Evolutionary conservation across 768 basidiomycete species (phyloP), one percentile per base, ranked within the genome.

Genomic region (Boletus rex-veris): DNA sequence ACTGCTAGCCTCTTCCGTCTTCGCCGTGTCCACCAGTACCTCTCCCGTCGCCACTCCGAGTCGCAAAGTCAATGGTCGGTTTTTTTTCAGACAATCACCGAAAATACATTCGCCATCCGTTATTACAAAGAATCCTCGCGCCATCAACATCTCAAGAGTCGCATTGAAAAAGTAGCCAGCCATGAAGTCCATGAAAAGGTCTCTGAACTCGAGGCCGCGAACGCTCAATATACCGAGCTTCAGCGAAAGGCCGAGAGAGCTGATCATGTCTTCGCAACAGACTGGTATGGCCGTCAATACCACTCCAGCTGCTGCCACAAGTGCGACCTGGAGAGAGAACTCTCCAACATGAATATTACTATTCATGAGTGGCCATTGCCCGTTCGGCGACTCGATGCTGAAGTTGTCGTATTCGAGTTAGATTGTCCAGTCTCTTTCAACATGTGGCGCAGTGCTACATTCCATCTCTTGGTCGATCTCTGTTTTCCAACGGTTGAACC

Each of bases 321-420:
- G 48, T 77, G 76, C 41, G 4, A 7, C 2, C 39, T 70, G 16
- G 49, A 68, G n/a, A 49, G 40, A 15, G 15, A 61, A 45, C 62
- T 66, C 0, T 16, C 26, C 0, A 18, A 1, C 0, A 57, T 79
- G 64, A 4, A 21, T 0, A 79, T 81, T 21, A 0, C 24, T 1
- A 57, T 75, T 5, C 67, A 77, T 36, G 80, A 81, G 48, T 78
- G 77, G 78, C 80, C 80, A 0, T 57, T 81, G 37, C 77, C 80
- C 0, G 30, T 47, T 1, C 41, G 58, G 11, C 19, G 16, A 6
- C 12, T 61, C 5, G 16, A 50, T 6, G 68, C 68, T 0, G 64
- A 72, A 48, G 59, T 60, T 0, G 66, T 72, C 14, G 64, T 79
- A 2, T 81, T 81, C 43, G 78, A 81, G 53, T 52, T 79, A 3